Evolutionary conservation across 2,329 filamentous ascomycete species (phyloP).

Genomic region (Arthroderma sp.): DNA sequence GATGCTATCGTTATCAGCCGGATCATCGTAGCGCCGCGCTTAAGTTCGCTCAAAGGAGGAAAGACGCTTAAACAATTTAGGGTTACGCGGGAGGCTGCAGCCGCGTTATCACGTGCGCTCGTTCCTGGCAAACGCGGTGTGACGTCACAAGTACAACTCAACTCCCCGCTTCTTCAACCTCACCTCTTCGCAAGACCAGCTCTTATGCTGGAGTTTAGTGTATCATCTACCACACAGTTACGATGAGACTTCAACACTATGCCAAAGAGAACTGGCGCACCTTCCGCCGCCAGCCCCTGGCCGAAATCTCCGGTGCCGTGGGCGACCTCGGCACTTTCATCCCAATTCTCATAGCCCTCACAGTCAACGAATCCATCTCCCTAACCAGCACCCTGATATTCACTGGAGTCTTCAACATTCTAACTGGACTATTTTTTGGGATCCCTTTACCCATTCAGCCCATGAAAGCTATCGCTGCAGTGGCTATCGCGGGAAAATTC

Average conservation of each 20-base stretch:
- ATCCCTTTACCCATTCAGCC: slow-evolving; percentile 86
- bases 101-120: no score
- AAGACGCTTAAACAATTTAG: no score
- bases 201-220: no score
- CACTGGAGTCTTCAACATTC: slow-evolving; percentile 72
- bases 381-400: slow-evolving; percentile 77
- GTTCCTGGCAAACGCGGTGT: no score
- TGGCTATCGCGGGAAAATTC: slow-evolving; percentile 61
- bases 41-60: no score
- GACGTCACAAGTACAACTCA: no score
- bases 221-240: no score
- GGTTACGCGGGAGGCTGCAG: no score
- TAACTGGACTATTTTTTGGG: slow-evolving; percentile 70
- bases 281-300: slow-evolving; percentile 42
- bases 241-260: slow-evolving; percentile 5
- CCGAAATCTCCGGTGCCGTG: slow-evolving; percentile 76
- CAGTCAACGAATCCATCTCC: slow-evolving; percentile 63
- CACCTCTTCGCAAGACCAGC: no score
- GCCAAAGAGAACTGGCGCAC: slow-evolving; percentile 41
- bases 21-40: no score
- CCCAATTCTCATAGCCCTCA: slow-evolving; percentile 76
- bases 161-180: no score
- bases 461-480: slow-evolving; percentile 79
- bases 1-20: no score
- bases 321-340: slow-evolving; percentile 84